These are phyloP conservation scores for Ceratocystis eucalypticola DNA, from an alignment of 2,329 filamentous ascomycete species.

Conservation along the genomic window DNA sequence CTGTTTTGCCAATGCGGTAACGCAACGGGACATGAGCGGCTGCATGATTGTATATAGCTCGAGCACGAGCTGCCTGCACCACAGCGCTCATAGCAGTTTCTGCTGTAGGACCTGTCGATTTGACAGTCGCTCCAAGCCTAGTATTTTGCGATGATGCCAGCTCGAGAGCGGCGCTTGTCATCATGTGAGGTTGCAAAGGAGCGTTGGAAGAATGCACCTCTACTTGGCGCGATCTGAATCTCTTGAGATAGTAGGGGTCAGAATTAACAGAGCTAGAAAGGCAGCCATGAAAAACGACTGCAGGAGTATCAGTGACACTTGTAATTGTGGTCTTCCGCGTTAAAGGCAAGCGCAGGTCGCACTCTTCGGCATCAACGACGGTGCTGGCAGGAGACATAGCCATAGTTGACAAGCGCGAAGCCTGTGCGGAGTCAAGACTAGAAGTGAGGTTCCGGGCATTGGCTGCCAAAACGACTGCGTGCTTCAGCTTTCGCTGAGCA, in stretches of 20 bases:
- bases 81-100: conserved; percentile 1
- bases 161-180: background rate
- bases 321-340: background rate
- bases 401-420: conserved; percentile 4
- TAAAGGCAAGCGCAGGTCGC: no score
- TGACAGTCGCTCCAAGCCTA: background rate
- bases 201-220: no score
- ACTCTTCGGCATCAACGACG: background rate
- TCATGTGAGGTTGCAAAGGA: no score
- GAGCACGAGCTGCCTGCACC: background rate
- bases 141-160: background rate
- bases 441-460: background rate
- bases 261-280: background rate
- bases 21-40: background rate
- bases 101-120: background rate
- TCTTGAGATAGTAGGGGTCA: background rate
- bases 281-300: background rate
- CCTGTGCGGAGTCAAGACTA: background rate
- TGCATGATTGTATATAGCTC: background rate
- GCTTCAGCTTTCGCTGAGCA: background rate
- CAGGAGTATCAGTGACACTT: conserved; percentile 5
- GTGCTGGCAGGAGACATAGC: background rate
- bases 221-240: background rate
- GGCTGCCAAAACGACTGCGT: background rate
- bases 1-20: background rate